Conservation (phyloP, 1,284 basidiomycete species). For the Rhodotorula sp. region DNA sequence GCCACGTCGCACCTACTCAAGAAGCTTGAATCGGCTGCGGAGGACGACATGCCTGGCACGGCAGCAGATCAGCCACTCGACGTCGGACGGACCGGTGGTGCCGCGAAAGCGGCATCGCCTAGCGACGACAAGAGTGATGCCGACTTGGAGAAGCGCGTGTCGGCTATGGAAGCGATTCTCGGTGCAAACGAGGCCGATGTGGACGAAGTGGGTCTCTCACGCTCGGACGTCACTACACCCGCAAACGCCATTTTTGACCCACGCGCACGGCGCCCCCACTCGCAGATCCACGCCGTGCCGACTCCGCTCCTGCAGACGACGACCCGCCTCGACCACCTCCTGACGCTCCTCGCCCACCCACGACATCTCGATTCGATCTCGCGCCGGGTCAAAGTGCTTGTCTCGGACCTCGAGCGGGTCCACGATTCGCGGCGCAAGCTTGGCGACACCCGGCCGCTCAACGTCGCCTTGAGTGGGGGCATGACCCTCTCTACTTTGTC, state of each 20-base stretch:
- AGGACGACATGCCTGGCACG: background rate
- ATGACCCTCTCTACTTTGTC: slow-evolving; percentile 41
- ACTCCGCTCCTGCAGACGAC: slow-evolving; percentile 78
- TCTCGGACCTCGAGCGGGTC: slow-evolving; percentile 86
- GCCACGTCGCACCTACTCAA: slow-evolving; percentile 12
- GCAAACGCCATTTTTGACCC: background rate
- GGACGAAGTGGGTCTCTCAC: slow-evolving; percentile 46
- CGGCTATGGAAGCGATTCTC: slow-evolving; percentile 72
- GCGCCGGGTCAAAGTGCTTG: slow-evolving; percentile 83
- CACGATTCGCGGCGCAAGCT: slow-evolving; percentile 56
- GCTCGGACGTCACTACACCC: background rate
- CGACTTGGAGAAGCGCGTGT: slow-evolving; percentile 57
- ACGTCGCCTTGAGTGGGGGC: slow-evolving; percentile 50
- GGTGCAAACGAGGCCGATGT: slow-evolving; percentile 54
- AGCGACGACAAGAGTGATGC: slow-evolving; percentile 2
- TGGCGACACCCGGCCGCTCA: slow-evolving; percentile 44
- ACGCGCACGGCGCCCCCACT: slow-evolving; percentile 43
- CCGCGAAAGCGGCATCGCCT: too few species aligned
- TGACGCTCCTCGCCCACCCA: slow-evolving; percentile 87
- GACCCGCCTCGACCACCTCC: slow-evolving; percentile 75
- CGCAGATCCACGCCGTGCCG: slow-evolving; percentile 54
- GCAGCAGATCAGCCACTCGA: background rate
- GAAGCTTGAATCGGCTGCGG: background rate
- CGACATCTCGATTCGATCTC: slow-evolving; percentile 96
- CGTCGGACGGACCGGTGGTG: too few species aligned